Conservation (phyloP, 257 asterid species). For the Capsicum rhomboideum region DNA sequence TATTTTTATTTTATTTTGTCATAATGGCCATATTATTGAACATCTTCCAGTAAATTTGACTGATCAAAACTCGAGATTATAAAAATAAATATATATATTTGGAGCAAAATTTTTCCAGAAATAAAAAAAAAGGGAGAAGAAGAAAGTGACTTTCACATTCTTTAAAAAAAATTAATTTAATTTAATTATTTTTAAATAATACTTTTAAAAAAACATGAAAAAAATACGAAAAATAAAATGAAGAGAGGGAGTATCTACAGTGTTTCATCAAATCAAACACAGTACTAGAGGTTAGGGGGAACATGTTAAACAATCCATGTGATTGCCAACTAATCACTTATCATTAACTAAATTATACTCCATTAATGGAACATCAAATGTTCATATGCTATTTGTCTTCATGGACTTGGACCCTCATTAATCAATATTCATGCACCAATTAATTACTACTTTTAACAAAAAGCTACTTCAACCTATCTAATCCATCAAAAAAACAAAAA, state of each 20-base stretch:
- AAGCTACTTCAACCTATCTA: not conserved
- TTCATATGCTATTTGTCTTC: constrained; percentile 7
- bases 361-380: not conserved
- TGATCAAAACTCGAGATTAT: not conserved
- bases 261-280: not conserved
- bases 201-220: not conserved
- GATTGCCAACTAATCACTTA: constrained; percentile 21
- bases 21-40: not conserved
- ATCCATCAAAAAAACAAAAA: not conserved
- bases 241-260: not conserved
- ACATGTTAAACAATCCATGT: constrained; percentile 13
- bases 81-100: not conserved
- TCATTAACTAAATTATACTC: constrained; percentile 1
- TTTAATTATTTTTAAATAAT: too few relatives aligned
- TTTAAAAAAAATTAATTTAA: too few relatives aligned
- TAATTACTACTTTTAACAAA: not conserved
- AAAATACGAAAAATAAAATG: not conserved
- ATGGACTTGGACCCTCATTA: not conserved
- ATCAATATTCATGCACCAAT: not conserved
- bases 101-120: not conserved
- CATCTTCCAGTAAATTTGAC: not conserved
- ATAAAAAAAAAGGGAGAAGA: not conserved
- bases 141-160: not conserved
- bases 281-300: not conserved
- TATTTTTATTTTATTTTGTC: not conserved